These are phyloP conservation scores for Cinnamomum chago DNA, from an alignment of 164 flowering plant genomes.

Conservation along the genomic window DNA sequence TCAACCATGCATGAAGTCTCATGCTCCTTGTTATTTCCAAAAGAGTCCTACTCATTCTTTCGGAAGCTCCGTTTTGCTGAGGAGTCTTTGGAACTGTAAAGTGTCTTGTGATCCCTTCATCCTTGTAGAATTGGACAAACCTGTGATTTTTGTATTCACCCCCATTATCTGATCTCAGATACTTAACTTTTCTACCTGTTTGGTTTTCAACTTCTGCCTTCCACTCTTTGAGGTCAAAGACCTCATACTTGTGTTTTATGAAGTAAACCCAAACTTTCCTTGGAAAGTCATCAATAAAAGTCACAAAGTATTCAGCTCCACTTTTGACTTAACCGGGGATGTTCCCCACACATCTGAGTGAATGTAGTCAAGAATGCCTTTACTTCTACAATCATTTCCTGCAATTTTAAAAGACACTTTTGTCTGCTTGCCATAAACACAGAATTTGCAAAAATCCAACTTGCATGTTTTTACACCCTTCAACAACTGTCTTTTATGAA, in stretches of 20 bases:
- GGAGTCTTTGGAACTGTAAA: too few species aligned
- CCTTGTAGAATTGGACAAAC: too few species aligned
- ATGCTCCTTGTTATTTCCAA: too few species aligned
- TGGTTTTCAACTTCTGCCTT: not conserved
- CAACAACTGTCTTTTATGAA: too few species aligned
- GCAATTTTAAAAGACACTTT: not conserved
- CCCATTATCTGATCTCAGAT: not conserved
- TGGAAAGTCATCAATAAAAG: not conserved
- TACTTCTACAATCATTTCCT: not conserved
- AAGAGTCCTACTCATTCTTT: too few species aligned
- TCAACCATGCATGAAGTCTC: too few species aligned
- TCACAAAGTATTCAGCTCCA: not conserved
- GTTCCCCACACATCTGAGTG: not conserved
- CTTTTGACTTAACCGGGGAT: not conserved
- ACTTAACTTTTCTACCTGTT: not conserved
- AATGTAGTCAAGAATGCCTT: not conserved
- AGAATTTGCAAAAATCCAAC: not conserved
- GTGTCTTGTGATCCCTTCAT: too few species aligned
- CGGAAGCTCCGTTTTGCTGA: too few species aligned
- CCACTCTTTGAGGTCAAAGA: not conserved
- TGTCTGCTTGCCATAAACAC: not conserved
- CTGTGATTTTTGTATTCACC: too few species aligned
- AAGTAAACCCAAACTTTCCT: not conserved
- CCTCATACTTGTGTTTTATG: not conserved
- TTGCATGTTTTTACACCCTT: too few species aligned